phyloP scores from a whole-genome alignment of 78 protist genomes.

The Monosiga brevicollis region DNA sequence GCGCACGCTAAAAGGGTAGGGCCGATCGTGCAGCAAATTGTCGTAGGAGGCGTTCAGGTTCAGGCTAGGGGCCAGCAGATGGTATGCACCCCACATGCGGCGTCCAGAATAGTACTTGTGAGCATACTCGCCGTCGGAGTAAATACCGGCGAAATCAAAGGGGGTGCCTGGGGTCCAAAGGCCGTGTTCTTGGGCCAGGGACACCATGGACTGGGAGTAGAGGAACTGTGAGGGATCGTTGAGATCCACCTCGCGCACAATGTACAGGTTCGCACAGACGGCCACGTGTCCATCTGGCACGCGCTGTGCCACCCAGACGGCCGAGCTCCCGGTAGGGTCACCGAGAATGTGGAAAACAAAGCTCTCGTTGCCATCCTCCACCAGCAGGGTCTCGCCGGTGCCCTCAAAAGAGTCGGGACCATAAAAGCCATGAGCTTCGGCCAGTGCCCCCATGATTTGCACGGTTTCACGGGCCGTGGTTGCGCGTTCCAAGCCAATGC shows the following conservation, averaged over 20 bases:
- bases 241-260: conserved; percentile 23
- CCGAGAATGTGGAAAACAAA: conserved; percentile 43
- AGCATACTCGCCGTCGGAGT: conserved; percentile 5
- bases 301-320: conserved; percentile 50
- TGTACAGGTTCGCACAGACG: conserved; percentile 34
- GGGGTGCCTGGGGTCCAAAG: conserved; percentile 19
- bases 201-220: neutral
- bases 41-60: neutral
- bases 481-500: conserved; percentile 34
- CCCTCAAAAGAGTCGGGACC: conserved; percentile 22
- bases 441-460: conserved; percentile 27
- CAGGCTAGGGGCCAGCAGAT: conserved; percentile 20
- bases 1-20: conserved; percentile 7
- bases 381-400: conserved; percentile 31
- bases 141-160: conserved; percentile 34
- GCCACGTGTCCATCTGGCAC: conserved; percentile 37
- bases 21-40: too few relatives aligned
- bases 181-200: conserved; percentile 17
- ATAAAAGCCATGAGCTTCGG: conserved; percentile 36
- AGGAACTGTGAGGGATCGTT: neutral
- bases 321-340: conserved; percentile 7
- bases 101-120: conserved; percentile 37
- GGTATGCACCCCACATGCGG: conserved; percentile 44
- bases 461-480: conserved; percentile 25
- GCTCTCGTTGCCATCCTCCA: conserved; percentile 26